Conservation (phyloP, 768 basidiomycete species). For the Trametopsis cervina region DNA sequence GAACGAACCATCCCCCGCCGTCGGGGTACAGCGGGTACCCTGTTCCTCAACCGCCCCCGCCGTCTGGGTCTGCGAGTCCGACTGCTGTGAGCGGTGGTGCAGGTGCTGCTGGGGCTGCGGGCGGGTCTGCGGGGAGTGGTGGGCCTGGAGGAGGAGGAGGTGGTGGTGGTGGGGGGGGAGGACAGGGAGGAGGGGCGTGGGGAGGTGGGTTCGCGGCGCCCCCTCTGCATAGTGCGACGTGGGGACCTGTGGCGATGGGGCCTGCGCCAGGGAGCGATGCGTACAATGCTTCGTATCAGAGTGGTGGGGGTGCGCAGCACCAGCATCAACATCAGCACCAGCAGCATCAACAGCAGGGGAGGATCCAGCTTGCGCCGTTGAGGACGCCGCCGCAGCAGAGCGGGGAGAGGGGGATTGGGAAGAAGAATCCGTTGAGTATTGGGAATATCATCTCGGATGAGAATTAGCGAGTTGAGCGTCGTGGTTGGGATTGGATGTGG, state of each 20-base stretch:
- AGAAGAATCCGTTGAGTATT: constrained; percentile 27
- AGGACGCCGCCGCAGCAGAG: constrained; percentile 13
- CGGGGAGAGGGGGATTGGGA: constrained; percentile 13
- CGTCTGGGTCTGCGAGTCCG: constrained; percentile 6
- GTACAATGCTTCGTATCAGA: background rate
- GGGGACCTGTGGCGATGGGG: background rate
- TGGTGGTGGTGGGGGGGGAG: background rate
- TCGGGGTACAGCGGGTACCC: constrained; percentile 22
- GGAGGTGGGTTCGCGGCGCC: constrained; percentile 1
- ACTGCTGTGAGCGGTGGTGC: background rate
- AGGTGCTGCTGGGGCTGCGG: background rate
- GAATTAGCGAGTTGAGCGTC: too few species aligned
- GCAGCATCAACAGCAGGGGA: constrained; percentile 19
- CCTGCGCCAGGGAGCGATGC: background rate
- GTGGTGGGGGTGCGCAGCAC: constrained; percentile 15
- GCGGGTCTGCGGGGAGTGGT: background rate
- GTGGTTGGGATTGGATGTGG: too few species aligned
- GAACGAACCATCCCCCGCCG: constrained; percentile 15
- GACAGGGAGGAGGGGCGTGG: background rate
- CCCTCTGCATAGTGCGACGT: background rate
- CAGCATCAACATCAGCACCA: constrained; percentile 19
- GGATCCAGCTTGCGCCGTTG: constrained; percentile 55
- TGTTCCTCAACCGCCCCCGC: constrained; percentile 13
- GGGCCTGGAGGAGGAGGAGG: background rate
- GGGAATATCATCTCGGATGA: constrained; percentile 20